These are phyloP conservation scores for Calonectria ilicicola DNA, from an alignment of 2,329 filamentous ascomycete species.

Conservation along the genomic window DNA sequence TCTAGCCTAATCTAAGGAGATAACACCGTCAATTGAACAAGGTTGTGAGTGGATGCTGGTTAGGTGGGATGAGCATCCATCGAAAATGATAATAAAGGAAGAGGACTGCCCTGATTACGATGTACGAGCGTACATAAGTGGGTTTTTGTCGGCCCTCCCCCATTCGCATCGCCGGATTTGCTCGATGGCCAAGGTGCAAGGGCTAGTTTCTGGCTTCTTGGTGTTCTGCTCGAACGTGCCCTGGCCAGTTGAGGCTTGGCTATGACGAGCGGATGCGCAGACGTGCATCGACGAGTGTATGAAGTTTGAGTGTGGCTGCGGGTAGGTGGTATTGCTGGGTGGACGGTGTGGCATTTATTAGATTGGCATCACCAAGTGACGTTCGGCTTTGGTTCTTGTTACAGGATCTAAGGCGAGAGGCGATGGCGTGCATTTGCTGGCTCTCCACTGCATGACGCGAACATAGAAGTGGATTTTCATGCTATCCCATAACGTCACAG, in stretches of 20 bases:
- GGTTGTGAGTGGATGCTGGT: background rate
- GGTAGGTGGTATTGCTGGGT: background rate
- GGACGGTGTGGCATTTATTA: background rate
- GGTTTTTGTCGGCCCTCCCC: background rate
- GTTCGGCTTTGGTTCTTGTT: constrained; percentile 1
- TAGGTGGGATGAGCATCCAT: background rate
- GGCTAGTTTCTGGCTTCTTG: constrained; percentile 26
- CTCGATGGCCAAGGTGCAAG: constrained; percentile 6
- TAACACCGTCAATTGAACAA: background rate
- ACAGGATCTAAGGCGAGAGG: background rate
- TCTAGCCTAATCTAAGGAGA: background rate
- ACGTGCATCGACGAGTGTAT: background rate
- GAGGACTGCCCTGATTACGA: background rate
- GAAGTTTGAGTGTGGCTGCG: background rate
- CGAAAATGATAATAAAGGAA: background rate
- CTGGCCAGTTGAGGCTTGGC: constrained; percentile 1
- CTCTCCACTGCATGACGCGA: constrained; percentile 4
- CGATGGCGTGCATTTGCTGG: background rate
- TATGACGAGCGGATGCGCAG: background rate
- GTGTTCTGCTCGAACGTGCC: constrained; percentile 13
- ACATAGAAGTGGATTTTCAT: background rate
- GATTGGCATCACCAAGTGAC: background rate
- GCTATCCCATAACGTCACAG: constrained; percentile 2
- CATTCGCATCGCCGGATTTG: constrained; percentile 4
- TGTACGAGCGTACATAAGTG: background rate